Evolutionary conservation across 345 rosid genomes (phyloP), one percentile per base, ranked within the genome.

Genomic region (Salix arbutifolia): DNA sequence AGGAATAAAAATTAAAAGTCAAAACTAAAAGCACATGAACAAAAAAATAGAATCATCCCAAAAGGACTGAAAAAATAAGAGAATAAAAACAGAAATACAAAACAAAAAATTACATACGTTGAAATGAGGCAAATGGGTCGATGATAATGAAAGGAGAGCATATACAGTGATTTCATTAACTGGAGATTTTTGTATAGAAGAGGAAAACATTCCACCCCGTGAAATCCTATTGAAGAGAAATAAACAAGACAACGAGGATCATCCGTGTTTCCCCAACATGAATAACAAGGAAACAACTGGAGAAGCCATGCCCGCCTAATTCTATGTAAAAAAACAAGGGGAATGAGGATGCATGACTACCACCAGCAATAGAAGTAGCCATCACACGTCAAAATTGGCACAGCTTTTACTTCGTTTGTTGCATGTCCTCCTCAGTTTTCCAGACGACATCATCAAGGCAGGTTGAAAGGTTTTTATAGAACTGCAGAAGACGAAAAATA

Each of bases 371-470:
- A n/a, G n/a, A 44, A 72, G 66, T 26, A 60, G n/a, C n/a, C 33
- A 31, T 52, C 81, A 18, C 56, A 44, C 74, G 78, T 76, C 78
- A 77, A 64, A 64, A 67, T 40, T 11, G 61, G 65, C 7, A 9
- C 28, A 6, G 10, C 33, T 25, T 74, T 81, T 62, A 76, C 82
- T 86, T 83, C 71, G 73, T 56, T 75, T 79, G 84, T 69, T 87
- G 91, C 92, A 87, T 87, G 74, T 86, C 95, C 82, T 93, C 96
- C 81, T 91, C 97, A 23, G 90, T 96, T 70, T 88, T 93, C 99
- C 99, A 95, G 1, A 95, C 92, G n/a, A 96, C 96, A 65, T 90
- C 91, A 75, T 90, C 91, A 5, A 96, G 94, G 78, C 87, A 75
- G 42, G 91, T 86, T 3, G 98, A 91, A 38, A 96, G 98, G 81